Evolutionary conservation across 805 yeast species (phyloP), one percentile per base, ranked within the genome.

Genomic region (Middelhovenomyces tepae): DNA sequence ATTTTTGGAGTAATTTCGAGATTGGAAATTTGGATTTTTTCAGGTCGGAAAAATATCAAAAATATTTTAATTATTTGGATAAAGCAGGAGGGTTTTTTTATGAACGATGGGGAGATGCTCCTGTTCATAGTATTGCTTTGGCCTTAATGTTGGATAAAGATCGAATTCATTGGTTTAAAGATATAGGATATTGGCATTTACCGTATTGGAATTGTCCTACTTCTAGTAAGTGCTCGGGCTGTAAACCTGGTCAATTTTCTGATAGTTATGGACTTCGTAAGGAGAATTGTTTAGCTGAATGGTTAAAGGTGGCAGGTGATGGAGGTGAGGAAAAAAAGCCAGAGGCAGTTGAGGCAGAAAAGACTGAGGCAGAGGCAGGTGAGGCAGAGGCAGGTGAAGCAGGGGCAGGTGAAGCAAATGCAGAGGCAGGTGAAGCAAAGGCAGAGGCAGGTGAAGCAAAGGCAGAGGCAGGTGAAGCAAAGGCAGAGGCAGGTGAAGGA

Each of bases 21-120:
- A 79, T 84, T 36, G 89, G 77, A 8, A 77, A 81, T 47, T 69
- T 85, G 80, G 89, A 85, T 43, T 85, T 85, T 46, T 79, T 64
- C 57, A 60, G 94, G 33, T 59, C 69, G 16, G 76, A 78, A 34
- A 73, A 86, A 1, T 85, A 84, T 49, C 60, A 65, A 24, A 56
- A 58, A 8, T 84, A 80, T 73, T 72, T 78, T 47, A 59, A 77
- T 20, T 59, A 64, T 46, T 57, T 85, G 24, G 94, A 84, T 37
- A 40, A 64, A 3, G 56, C 75, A 1, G 91, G 93, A 13, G 89
- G 89, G 3, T 84, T 84, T 48, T 85, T 82, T 54, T 85, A 85
- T 47, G 94, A 85, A 53, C 59, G 94, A 36, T 84, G 94, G 94
- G 94, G 94, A 2, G 95, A 84, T 60, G 94, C 94, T 0, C 94